phyloP scores from a whole-genome alignment of 2,329 filamentous ascomycete species.

The Penicillium vulpinum region DNA sequence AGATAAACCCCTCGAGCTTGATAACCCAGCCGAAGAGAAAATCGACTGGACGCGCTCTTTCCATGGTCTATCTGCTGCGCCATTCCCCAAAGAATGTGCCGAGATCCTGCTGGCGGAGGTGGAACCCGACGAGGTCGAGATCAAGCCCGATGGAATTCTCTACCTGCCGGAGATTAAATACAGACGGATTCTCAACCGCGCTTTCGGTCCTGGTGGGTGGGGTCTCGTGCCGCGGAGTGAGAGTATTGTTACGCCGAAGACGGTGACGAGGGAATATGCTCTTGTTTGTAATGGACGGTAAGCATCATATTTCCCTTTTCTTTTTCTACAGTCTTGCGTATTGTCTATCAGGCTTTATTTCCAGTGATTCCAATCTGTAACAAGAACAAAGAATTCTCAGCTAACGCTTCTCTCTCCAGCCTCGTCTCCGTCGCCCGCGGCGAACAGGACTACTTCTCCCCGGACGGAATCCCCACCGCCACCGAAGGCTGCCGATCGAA shows the following conservation, averaged over 20 bases:
- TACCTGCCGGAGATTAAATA: slow-evolving; percentile 99
- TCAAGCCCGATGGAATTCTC: slow-evolving; percentile 95
- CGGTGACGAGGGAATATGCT: slow-evolving; percentile 87
- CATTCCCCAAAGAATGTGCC: slow-evolving; percentile 70
- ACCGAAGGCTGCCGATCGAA: slow-evolving; percentile 98
- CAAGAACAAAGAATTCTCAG: neutral
- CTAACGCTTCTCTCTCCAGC: slow-evolving; percentile 48
- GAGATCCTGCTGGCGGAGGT: slow-evolving; percentile 69
- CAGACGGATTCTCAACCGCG: slow-evolving; percentile 79
- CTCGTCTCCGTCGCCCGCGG: slow-evolving; percentile 90
- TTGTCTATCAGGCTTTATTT: neutral
- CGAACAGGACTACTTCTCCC: slow-evolving; percentile 89
- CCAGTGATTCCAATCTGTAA: too few relatives aligned
- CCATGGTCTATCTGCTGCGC: slow-evolving; percentile 69
- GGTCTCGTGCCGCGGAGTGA: slow-evolving; percentile 86
- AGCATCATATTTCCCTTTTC: neutral
- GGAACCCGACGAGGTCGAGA: slow-evolving; percentile 76
- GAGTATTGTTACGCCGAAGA: slow-evolving; percentile 76
- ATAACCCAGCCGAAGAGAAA: slow-evolving; percentile 40
- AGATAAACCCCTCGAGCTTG: slow-evolving; percentile 38
- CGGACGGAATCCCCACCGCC: slow-evolving; percentile 87
- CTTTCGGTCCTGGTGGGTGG: slow-evolving; percentile 95
- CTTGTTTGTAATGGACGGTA: slow-evolving; percentile 85
- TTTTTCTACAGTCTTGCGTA: neutral
- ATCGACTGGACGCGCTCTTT: slow-evolving; percentile 84